A percentile compares a stretch with the other conserved stretches of the same genome.
Conservation (phyloP, 768 basidiomycete genomes). For the Boletellus emodensis region DNA sequence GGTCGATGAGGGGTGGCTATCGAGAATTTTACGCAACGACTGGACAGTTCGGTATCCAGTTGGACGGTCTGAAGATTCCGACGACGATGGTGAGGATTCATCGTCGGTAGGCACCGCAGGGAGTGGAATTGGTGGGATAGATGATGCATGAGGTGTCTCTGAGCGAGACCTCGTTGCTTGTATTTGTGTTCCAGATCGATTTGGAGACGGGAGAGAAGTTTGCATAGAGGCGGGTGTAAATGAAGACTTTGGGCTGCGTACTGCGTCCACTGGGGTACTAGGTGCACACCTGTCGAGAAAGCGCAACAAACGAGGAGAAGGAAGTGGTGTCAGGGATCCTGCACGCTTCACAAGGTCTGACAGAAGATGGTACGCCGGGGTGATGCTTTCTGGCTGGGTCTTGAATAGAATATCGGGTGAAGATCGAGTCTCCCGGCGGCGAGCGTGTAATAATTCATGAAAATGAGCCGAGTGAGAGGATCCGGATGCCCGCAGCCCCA, state of each 20-base stretch:
- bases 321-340: constrained; percentile 24
- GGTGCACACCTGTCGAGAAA: constrained; percentile 34
- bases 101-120: constrained; percentile 57
- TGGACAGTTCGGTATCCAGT: constrained; percentile 60
- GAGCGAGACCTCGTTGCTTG: constrained; percentile 25
- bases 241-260: constrained; percentile 16
- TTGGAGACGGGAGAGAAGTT: constrained; percentile 8
- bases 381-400: constrained; percentile 39
- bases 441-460: constrained; percentile 1
- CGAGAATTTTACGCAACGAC: constrained; percentile 67
- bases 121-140: constrained; percentile 24
- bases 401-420: constrained; percentile 30
- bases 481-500: constrained; percentile 51
- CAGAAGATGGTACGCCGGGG: constrained; percentile 60
- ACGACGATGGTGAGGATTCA: constrained; percentile 48
- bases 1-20: constrained; percentile 40
- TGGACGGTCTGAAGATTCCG: constrained; percentile 49
- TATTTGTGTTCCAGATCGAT: constrained; percentile 7
- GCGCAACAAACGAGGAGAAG: constrained; percentile 29
- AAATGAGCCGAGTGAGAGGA: constrained; percentile 24
- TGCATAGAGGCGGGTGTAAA: constrained; percentile 16
- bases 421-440: constrained; percentile 1
- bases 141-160: constrained; percentile 27
- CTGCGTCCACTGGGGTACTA: constrained; percentile 26
- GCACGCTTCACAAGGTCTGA: constrained; percentile 49